Percentiles rank a stretch among this genome's conserved stretches.
Conservation (phyloP, 495 filamentous ascomycete species). For the Penicillium atrosanguineum region DNA sequence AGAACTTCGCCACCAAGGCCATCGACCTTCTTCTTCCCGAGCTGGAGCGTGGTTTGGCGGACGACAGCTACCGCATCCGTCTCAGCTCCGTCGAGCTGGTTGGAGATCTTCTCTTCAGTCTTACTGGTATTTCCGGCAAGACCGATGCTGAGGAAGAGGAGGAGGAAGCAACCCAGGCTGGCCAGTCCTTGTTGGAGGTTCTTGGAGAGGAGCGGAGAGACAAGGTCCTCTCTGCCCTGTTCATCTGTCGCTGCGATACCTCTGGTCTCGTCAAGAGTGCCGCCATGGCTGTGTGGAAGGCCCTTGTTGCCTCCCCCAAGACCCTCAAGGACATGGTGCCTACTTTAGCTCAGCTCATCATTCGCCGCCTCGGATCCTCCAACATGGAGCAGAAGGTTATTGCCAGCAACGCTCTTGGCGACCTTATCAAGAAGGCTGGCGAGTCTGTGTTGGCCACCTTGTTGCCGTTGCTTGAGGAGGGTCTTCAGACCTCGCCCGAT, state of each 20-base stretch:
- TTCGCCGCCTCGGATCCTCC: conserved; percentile 87
- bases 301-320: conserved; percentile 85
- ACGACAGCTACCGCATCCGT: conserved; percentile 94
- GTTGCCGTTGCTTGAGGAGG: conserved; percentile 89
- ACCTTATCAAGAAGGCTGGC: conserved; percentile 93
- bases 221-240: conserved; percentile 90
- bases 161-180: conserved; percentile 73
- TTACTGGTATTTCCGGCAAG: conserved; percentile 89
- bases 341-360: conserved; percentile 89
- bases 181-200: conserved; percentile 85
- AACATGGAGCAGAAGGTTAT: conserved; percentile 99
- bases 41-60: conserved; percentile 89
- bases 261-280: conserved; percentile 87
- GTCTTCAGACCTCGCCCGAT: conserved; percentile 82
- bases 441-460: conserved; percentile 87
- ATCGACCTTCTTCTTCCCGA: conserved; percentile 93
- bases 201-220: conserved; percentile 94
- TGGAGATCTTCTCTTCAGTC: conserved; percentile 94
- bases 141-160: conserved; percentile 80
- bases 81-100: conserved; percentile 97
- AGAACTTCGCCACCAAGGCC: conserved; percentile 93
- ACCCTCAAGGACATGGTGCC: conserved; percentile 94
- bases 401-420: conserved; percentile 92
- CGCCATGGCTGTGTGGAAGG: conserved; percentile 94
- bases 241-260: conserved; percentile 97